A percentile compares a stretch with the other conserved stretches of the same genome.
phyloP scores from a whole-genome alignment of 2,329 filamentous ascomycete species.

The Fusarium clavum region DNA sequence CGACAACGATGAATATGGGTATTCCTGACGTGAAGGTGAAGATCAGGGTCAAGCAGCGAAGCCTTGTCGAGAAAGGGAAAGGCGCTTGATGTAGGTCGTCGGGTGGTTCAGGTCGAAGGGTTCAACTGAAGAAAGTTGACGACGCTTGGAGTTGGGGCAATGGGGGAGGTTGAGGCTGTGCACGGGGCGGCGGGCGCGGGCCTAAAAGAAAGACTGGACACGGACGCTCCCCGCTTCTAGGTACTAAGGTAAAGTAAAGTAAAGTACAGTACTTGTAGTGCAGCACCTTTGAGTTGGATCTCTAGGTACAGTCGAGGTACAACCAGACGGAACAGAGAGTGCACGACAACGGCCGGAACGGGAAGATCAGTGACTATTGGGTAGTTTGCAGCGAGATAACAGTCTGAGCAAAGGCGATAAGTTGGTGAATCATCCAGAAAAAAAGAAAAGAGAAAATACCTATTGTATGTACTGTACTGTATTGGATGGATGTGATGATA shows the following conservation, averaged over 20 bases:
- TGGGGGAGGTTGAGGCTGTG: constrained; percentile 49
- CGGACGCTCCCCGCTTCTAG: constrained; percentile 46
- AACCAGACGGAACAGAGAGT: constrained; percentile 29
- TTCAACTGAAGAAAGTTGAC: constrained; percentile 44
- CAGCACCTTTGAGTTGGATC: not conserved
- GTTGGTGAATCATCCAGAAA: not conserved
- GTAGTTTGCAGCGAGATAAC: not conserved
- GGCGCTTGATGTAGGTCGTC: constrained; percentile 22
- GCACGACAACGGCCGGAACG: constrained; percentile 44
- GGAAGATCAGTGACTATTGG: constrained; percentile 28
- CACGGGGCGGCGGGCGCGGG: constrained; percentile 41
- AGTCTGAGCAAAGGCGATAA: not conserved
- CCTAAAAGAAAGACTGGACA: constrained; percentile 43
- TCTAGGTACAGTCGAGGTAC: constrained; percentile 1
- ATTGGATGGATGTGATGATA: not conserved
- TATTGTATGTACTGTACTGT: not conserved
- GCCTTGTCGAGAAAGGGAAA: constrained; percentile 34
- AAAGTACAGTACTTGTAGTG: not conserved
- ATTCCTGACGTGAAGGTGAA: constrained; percentile 18
- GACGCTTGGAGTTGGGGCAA: constrained; percentile 42
- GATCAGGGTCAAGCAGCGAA: constrained; percentile 27
- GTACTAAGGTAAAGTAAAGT: not conserved
- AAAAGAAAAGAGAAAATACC: not conserved
- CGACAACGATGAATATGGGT: constrained; percentile 29
- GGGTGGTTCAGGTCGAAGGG: constrained; percentile 28